These are phyloP conservation scores for Penicillium desertorum DNA, from an alignment of 495 filamentous ascomycete genomes.

Conservation along the genomic window DNA sequence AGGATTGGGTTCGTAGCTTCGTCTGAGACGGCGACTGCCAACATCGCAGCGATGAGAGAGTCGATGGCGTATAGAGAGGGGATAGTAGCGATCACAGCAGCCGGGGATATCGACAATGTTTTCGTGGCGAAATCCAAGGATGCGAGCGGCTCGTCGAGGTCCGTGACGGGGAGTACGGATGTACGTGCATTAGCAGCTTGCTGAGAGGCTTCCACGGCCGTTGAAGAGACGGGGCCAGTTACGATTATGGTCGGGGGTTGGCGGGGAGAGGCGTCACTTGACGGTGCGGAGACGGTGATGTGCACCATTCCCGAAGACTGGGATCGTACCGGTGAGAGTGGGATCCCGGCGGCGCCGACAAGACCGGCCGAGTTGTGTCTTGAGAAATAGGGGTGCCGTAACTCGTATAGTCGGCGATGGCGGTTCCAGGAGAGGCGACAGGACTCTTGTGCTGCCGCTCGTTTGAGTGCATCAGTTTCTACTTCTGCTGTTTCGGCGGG, in stretches of 20 bases:
- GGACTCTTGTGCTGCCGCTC: constrained; percentile 68
- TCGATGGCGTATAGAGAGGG: constrained; percentile 73
- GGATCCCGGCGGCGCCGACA: constrained; percentile 57
- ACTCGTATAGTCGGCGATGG: constrained; percentile 60
- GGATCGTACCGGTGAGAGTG: constrained; percentile 56
- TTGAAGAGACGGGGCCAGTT: constrained; percentile 39
- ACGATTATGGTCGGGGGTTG: constrained; percentile 46
- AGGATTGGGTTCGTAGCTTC: constrained; percentile 44
- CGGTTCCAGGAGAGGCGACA: constrained; percentile 70
- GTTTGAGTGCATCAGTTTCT: constrained; percentile 57
- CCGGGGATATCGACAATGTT: constrained; percentile 48
- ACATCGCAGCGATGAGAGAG: constrained; percentile 64
- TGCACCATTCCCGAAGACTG: constrained; percentile 38
- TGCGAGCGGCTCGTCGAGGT: constrained; percentile 47
- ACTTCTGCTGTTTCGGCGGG: constrained; percentile 45
- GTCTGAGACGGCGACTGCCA: constrained; percentile 67
- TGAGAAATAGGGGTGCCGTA: constrained; percentile 67
- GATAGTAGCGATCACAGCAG: constrained; percentile 42
- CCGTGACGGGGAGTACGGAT: constrained; percentile 45
- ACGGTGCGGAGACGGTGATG: constrained; percentile 43
- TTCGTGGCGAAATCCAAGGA: constrained; percentile 50
- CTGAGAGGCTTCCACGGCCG: constrained; percentile 37
- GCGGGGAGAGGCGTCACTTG: constrained; percentile 20
- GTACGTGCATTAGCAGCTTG: constrained; percentile 44
- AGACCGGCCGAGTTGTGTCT: constrained; percentile 52